phyloP scores from a whole-genome alignment of 768 basidiomycete genomes.

The Suillus plorans region DNA sequence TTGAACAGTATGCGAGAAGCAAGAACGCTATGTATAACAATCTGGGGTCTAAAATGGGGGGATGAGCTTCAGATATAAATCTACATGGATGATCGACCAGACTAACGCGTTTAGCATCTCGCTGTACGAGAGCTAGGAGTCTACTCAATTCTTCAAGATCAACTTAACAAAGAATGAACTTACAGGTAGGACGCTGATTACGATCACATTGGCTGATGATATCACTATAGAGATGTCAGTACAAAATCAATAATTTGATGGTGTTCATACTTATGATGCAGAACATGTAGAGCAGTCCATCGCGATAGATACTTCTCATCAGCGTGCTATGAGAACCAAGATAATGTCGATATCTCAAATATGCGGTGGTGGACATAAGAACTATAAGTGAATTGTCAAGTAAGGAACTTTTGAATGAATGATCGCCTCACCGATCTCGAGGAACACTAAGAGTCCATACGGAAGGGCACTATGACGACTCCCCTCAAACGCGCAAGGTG shows the following conservation, averaged over 20 bases:
- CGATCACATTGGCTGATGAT: background rate
- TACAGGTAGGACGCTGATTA: background rate
- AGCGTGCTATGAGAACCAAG: slow-evolving; percentile 1
- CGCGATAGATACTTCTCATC: slow-evolving; percentile 5
- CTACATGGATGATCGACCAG: background rate
- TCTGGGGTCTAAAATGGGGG: background rate
- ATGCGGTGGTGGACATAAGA: slow-evolving; percentile 2
- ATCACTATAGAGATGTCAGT: background rate
- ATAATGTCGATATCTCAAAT: slow-evolving; percentile 6
- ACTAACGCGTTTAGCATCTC: background rate
- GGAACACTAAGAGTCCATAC: slow-evolving; percentile 5
- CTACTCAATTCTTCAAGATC: background rate
- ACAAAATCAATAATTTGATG: background rate
- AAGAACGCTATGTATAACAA: slow-evolving; percentile 6
- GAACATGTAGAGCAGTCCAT: slow-evolving; percentile 2
- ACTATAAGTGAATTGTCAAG: background rate
- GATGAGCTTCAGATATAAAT: background rate
- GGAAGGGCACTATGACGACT: background rate
- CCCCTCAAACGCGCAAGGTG: slow-evolving; percentile 3
- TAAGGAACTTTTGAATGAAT: background rate
- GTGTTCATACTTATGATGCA: background rate
- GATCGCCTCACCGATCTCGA: slow-evolving; percentile 6
- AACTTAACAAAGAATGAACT: background rate
- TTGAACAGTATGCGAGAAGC: slow-evolving; percentile 8
- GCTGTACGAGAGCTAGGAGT: background rate